Conservation (phyloP, 257 asterid genomes). For the Knoxia roxburghii region DNA sequence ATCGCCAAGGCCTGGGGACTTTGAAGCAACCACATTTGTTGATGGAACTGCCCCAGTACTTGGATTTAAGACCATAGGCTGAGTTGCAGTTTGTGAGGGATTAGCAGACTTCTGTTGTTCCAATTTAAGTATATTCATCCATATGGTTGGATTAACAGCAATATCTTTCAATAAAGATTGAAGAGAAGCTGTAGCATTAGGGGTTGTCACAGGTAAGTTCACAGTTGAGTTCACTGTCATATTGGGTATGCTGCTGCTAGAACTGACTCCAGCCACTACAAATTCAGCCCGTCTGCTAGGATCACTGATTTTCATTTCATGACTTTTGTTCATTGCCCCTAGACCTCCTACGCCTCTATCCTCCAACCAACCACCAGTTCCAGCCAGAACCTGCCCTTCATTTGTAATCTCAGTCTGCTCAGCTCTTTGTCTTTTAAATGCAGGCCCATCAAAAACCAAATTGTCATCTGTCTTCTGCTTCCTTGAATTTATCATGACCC, state of each 20-base stretch:
- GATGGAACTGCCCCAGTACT: conserved; percentile 46
- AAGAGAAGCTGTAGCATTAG: conserved; percentile 41
- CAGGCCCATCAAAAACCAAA: conserved; percentile 49
- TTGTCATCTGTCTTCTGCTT: conserved; percentile 60
- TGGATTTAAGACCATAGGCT: conserved; percentile 34
- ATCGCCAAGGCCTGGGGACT: conserved; percentile 36
- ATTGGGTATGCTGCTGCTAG: conserved; percentile 22
- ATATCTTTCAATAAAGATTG: conserved; percentile 63
- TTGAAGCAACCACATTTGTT: conserved; percentile 28
- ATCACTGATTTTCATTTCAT: conserved; percentile 16
- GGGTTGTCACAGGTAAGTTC: conserved; percentile 28
- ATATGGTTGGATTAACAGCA: conserved; percentile 69
- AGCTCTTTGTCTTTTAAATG: conserved; percentile 56
- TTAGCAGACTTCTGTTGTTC: conserved; percentile 54
- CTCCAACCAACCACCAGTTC: conserved; percentile 47
- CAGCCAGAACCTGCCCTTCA: conserved; percentile 24
- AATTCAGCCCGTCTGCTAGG: conserved; percentile 25
- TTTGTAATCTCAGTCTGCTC: conserved; percentile 29
- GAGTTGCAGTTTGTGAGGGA: conserved; percentile 35
- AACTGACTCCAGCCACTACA: conserved; percentile 19
- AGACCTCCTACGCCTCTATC: conserved; percentile 37
- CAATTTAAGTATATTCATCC: conserved; percentile 64
- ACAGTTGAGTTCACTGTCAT: conserved; percentile 27
- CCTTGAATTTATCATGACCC: conserved; percentile 36
- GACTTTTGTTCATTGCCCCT: conserved; percentile 22